These are phyloP conservation scores for Parathielavia appendiculata DNA, from an alignment of 495 filamentous ascomycete genomes.

Conservation along the genomic window DNA sequence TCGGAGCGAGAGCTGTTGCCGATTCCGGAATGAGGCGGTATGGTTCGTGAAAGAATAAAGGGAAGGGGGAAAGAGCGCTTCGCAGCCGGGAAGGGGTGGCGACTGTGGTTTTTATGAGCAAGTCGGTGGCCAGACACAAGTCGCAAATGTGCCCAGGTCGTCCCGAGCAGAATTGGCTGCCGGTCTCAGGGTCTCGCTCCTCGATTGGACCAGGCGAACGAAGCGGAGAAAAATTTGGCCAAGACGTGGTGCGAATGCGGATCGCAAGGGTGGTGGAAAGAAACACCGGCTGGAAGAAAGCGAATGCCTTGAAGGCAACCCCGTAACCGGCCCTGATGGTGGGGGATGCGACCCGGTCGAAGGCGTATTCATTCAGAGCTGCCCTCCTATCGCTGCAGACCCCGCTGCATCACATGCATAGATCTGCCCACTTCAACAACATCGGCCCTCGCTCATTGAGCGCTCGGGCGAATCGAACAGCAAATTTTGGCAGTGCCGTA, in stretches of 20 bases:
- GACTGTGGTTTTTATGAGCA: conserved; percentile 26
- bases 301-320: conserved; percentile 13
- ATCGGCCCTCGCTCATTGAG: background rate
- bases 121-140: conserved; percentile 9
- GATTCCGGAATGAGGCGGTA: conserved; percentile 15
- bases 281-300: conserved; percentile 10
- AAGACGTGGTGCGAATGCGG: conserved; percentile 16
- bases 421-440: background rate
- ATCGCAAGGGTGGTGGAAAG: conserved; percentile 6
- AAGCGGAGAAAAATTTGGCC: conserved; percentile 24
- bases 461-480: background rate
- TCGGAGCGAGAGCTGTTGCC: conserved; percentile 15
- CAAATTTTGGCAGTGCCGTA: too few relatives aligned
- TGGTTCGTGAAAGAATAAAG: conserved; percentile 26
- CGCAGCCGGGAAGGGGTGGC: conserved; percentile 19
- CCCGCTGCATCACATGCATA: background rate
- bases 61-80: conserved; percentile 13
- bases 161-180: conserved; percentile 5
- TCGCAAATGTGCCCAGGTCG: conserved; percentile 14
- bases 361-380: conserved; percentile 14
- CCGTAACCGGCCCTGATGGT: conserved; percentile 3
- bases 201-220: conserved; percentile 23
- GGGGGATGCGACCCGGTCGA: background rate
- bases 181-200: conserved; percentile 25
- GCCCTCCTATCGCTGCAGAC: background rate